Conservation (phyloP, 2,329 filamentous ascomycete genomes). For the Cephalotrichum gorgonifer region DNA sequence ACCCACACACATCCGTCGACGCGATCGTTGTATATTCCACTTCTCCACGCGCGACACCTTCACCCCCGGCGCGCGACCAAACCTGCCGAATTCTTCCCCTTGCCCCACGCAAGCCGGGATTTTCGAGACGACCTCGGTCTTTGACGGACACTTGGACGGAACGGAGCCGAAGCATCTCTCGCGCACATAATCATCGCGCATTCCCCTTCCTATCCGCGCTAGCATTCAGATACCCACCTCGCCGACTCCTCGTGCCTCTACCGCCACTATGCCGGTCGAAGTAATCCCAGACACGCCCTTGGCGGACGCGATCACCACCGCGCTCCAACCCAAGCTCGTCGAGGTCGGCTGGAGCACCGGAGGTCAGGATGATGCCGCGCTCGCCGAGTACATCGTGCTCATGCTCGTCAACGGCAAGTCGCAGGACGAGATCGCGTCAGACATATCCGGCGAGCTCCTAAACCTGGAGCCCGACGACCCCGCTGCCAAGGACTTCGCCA, state of each 20-base stretch:
- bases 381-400: slow-evolving; percentile 92
- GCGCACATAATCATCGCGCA: too few relatives aligned
- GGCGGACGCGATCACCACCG: slow-evolving; percentile 70
- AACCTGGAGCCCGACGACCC: slow-evolving; percentile 74
- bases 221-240: neutral
- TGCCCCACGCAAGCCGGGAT: neutral
- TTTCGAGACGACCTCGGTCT: neutral
- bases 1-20: neutral
- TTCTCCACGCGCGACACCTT: neutral
- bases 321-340: slow-evolving; percentile 81
- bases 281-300: slow-evolving; percentile 70
- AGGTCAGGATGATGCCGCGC: slow-evolving; percentile 65
- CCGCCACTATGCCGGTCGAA: slow-evolving; percentile 61
- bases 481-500: slow-evolving; percentile 71
- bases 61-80: neutral
- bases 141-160: too few relatives aligned
- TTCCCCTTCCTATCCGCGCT: too few relatives aligned
- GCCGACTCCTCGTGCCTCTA: neutral
- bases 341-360: slow-evolving; percentile 88
- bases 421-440: slow-evolving; percentile 76
- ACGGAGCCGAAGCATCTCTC: too few relatives aligned
- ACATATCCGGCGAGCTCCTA: slow-evolving; percentile 81
- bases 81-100: neutral
- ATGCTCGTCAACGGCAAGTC: slow-evolving; percentile 96
- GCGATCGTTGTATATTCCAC: neutral